Percentiles rank a stretch among this genome's conserved stretches.
Conservation (phyloP, 2,329 filamentous ascomycete genomes). For the Chaetoscypha palmicola region DNA sequence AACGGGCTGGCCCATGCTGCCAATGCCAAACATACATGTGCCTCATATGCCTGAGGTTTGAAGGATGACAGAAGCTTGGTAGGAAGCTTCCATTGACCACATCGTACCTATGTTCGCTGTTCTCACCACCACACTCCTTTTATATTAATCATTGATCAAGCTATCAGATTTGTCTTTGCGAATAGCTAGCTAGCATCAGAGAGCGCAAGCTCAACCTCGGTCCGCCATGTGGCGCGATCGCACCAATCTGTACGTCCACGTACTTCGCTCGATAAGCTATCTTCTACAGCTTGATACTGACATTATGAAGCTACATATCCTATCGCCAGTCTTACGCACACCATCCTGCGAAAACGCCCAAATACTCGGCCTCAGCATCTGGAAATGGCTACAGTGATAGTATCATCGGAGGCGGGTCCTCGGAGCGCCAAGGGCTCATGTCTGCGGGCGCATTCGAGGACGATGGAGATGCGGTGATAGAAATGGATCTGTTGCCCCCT, state of each 20-base stretch:
- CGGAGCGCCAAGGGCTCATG: conserved; percentile 75
- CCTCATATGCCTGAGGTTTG: neutral
- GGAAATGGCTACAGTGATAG: conserved; percentile 54
- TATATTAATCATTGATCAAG: no score
- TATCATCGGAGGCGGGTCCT: conserved; percentile 44
- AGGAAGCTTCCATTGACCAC: no score
- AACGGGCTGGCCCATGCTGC: neutral
- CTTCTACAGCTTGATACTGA: no score
- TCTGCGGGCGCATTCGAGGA: conserved; percentile 70
- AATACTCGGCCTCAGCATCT: conserved; percentile 41
- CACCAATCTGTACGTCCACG: conserved; percentile 76
- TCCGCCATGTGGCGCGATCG: conserved; percentile 96
- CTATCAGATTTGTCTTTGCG: no score
- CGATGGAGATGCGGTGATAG: conserved; percentile 90
- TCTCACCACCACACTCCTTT: no score
- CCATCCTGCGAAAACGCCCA: conserved; percentile 80
- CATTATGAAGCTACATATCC: conserved; percentile 73
- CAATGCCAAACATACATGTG: no score
- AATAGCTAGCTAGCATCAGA: conserved; percentile 7
- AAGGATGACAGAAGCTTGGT: conserved; percentile 3
- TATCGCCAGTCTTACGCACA: conserved; percentile 98
- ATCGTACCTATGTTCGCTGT: no score
- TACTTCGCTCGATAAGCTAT: no score
- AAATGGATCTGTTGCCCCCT: conserved; percentile 94
- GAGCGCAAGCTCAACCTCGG: conserved; percentile 10